phyloP scores from a whole-genome alignment of 2,329 filamentous ascomycete genomes.

The Colletotrichum eremochloae region DNA sequence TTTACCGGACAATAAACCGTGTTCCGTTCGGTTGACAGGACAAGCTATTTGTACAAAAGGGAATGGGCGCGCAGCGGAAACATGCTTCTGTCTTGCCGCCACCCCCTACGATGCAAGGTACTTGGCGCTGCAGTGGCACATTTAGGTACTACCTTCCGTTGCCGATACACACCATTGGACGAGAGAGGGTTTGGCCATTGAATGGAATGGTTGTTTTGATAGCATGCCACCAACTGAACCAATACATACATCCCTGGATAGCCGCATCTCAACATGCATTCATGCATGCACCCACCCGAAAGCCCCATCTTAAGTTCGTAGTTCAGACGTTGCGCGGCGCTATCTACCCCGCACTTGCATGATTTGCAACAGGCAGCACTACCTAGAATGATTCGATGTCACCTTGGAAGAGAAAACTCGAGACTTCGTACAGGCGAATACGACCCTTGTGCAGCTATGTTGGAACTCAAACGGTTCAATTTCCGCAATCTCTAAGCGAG shows the following conservation, averaged over 20 bases:
- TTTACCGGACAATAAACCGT: background rate
- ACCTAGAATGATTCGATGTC: too few relatives aligned
- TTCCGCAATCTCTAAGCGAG: background rate
- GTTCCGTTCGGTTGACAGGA: background rate
- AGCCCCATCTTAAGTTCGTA: background rate
- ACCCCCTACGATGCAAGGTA: background rate
- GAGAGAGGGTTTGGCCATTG: background rate
- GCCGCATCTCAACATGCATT: background rate
- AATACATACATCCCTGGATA: background rate
- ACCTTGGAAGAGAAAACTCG: too few relatives aligned
- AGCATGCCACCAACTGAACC: background rate
- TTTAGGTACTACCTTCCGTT: background rate
- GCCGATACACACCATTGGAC: too few relatives aligned
- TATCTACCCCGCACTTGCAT: background rate
- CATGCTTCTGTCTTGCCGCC: background rate
- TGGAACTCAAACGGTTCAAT: background rate
- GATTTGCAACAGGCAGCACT: background rate
- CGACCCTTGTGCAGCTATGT: background rate
- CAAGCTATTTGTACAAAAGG: background rate
- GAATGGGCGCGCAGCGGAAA: background rate
- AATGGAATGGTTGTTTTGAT: background rate
- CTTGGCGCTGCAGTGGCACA: background rate
- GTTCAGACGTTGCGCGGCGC: background rate
- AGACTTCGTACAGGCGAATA: background rate
- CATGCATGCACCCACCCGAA: background rate